Conservation (phyloP, 2,329 filamentous ascomycete species). For the Beauveria varroae region DNA sequence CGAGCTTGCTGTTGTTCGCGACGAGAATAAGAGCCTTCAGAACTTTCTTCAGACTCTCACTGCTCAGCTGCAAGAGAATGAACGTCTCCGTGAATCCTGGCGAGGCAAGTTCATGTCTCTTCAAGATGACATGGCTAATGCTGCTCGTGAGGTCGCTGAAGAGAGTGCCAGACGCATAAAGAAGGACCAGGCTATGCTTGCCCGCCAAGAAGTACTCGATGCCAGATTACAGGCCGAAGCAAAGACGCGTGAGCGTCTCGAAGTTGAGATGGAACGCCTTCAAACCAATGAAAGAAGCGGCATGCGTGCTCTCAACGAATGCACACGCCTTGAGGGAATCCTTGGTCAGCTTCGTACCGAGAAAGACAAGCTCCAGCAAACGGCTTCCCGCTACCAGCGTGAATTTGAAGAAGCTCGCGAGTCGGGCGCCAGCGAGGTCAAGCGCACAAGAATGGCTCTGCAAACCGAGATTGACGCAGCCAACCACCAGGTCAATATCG, state of each 20-base stretch:
- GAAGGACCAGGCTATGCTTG: conserved; percentile 71
- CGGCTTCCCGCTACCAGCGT: conserved; percentile 62
- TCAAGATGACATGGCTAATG: conserved; percentile 77
- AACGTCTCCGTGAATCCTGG: conserved; percentile 76
- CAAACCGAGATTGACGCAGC: conserved; percentile 76
- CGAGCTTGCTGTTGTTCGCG: conserved; percentile 40
- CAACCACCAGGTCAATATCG: conserved; percentile 77
- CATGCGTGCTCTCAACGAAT: conserved; percentile 56
- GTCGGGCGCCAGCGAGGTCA: conserved; percentile 69
- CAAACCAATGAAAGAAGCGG: conserved; percentile 57
- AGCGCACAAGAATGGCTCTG: conserved; percentile 70
- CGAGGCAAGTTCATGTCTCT: conserved; percentile 76
- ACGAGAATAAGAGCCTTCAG: conserved; percentile 66
- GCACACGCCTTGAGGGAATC: conserved; percentile 50
- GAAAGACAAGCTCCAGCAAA: conserved; percentile 65
- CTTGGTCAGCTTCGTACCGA: conserved; percentile 54
- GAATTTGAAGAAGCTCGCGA: conserved; percentile 82
- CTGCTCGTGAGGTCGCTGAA: conserved; percentile 70
- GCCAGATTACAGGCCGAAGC: conserved; percentile 68
- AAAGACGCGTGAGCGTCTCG: conserved; percentile 58
- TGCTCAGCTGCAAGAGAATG: conserved; percentile 76
- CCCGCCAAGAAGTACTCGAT: conserved; percentile 73
- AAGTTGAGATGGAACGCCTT: conserved; percentile 58
- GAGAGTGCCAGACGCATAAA: conserved; percentile 75
- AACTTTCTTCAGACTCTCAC: conserved; percentile 66